Evolutionary conservation across 495 filamentous ascomycete genomes (phyloP).

Genomic region (Aspergillus homomorphus): DNA sequence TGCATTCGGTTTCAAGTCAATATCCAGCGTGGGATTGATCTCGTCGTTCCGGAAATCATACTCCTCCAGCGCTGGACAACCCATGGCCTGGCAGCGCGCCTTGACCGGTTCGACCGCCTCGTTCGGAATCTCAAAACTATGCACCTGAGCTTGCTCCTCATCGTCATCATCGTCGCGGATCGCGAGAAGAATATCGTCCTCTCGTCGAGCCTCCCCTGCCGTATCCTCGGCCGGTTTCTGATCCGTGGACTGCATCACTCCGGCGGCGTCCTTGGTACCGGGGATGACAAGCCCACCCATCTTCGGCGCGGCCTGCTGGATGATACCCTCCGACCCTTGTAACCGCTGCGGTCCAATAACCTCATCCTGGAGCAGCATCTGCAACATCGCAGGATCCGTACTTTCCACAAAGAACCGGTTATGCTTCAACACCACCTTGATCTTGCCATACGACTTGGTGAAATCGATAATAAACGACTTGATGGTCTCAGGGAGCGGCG

Average conservation of each 20-base stretch:
- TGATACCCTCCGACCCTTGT: slow-evolving; percentile 66
- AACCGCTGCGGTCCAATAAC: slow-evolving; percentile 63
- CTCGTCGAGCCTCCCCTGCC: slow-evolving; percentile 29
- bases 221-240: slow-evolving; percentile 38
- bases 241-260: slow-evolving; percentile 62
- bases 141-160: slow-evolving; percentile 83
- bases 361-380: slow-evolving; percentile 72
- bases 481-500: slow-evolving; percentile 73
- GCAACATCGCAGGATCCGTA: slow-evolving; percentile 77
- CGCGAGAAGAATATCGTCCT: slow-evolving; percentile 59
- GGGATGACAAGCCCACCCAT: slow-evolving; percentile 91
- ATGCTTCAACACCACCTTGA: slow-evolving; percentile 90
- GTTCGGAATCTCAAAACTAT: slow-evolving; percentile 88
- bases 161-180: slow-evolving; percentile 82
- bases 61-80: slow-evolving; percentile 86
- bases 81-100: slow-evolving; percentile 83
- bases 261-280: slow-evolving; percentile 89
- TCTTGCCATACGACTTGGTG: slow-evolving; percentile 89
- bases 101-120: slow-evolving; percentile 78
- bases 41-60: slow-evolving; percentile 97
- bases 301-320: slow-evolving; percentile 76
- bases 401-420: slow-evolving; percentile 94
- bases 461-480: slow-evolving; percentile 75
- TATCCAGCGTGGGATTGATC: slow-evolving; percentile 83
- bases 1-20: slow-evolving; percentile 80